Evolutionary conservation across 495 filamentous ascomycete species (phyloP).

Genomic region (Lasiosphaeria miniovina): DNA sequence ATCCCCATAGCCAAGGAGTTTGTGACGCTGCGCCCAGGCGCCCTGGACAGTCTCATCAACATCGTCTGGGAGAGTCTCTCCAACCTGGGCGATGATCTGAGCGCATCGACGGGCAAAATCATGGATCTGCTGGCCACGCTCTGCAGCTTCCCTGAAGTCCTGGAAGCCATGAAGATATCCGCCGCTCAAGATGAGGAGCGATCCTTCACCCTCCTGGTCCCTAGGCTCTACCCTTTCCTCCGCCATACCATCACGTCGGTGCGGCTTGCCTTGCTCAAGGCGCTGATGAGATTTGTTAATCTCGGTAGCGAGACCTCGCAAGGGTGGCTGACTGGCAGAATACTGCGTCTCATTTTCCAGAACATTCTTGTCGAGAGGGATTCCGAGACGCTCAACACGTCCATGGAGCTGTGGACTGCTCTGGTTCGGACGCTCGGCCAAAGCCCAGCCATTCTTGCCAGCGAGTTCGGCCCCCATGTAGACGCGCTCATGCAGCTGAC

Average conservation of each 20-base stretch:
- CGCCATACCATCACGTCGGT: slow-evolving; percentile 96
- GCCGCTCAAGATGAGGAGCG: slow-evolving; percentile 77
- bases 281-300: slow-evolving; percentile 86
- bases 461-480: slow-evolving; percentile 67
- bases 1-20: slow-evolving; percentile 95
- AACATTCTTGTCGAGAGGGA: slow-evolving; percentile 93
- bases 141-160: slow-evolving; percentile 88
- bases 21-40: slow-evolving; percentile 72
- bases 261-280: slow-evolving; percentile 86
- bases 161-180: slow-evolving; percentile 90
- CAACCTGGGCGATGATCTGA: slow-evolving; percentile 90
- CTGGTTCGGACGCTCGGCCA: slow-evolving; percentile 65
- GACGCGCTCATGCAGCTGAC: slow-evolving; percentile 74
- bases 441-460: slow-evolving; percentile 54
- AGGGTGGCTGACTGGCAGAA: slow-evolving; percentile 89
- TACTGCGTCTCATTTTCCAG: slow-evolving; percentile 84
- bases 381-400: slow-evolving; percentile 67
- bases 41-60: slow-evolving; percentile 76
- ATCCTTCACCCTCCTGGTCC: slow-evolving; percentile 88
- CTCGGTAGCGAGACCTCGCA: slow-evolving; percentile 79
- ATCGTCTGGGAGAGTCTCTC: slow-evolving; percentile 98
- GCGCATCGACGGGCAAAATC: slow-evolving; percentile 93
- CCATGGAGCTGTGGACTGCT: slow-evolving; percentile 81
- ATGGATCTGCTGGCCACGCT: slow-evolving; percentile 97
- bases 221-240: slow-evolving; percentile 91